These are phyloP conservation scores for Botryotinia narcissicola DNA, from an alignment of 2,329 filamentous ascomycete species.

Conservation along the genomic window DNA sequence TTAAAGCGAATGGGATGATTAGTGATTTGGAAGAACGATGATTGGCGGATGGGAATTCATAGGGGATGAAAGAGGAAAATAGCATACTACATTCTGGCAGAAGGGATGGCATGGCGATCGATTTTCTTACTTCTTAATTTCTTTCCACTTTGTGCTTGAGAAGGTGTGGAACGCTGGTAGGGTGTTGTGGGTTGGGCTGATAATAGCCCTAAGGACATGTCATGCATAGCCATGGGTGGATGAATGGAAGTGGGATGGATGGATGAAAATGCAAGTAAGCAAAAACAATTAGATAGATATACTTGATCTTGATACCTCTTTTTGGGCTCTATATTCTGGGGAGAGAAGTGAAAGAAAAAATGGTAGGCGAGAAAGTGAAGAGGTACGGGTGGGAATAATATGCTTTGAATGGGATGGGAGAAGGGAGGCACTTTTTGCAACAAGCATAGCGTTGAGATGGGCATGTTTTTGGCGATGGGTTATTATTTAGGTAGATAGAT, in stretches of 20 bases:
- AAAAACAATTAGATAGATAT: conserved; percentile 19
- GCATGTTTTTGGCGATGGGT: background rate
- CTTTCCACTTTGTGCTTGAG: conserved; percentile 2
- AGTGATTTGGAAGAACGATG: background rate
- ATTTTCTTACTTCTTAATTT: conserved; percentile 1
- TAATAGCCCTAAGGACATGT: background rate
- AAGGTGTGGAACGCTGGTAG: background rate
- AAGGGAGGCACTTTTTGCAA: background rate
- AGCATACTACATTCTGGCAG: conserved; percentile 16
- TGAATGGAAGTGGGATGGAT: background rate
- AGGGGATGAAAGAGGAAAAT: conserved; percentile 9
- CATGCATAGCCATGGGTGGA: background rate
- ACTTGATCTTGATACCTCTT: conserved; percentile 15
- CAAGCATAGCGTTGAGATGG: conserved; percentile 9
- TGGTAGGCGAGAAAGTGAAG: background rate
- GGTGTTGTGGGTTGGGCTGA: background rate
- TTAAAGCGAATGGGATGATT: conserved; percentile 3
- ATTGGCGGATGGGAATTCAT: background rate
- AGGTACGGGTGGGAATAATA: background rate
- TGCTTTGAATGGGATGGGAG: background rate
- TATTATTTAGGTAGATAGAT: conserved; percentile 9
- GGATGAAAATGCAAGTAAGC: background rate
- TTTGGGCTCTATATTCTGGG: background rate
- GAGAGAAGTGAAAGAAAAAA: background rate
- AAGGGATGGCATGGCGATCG: conserved; percentile 13